Percentiles rank a stretch among this genome's conserved stretches.
These are phyloP conservation scores for Phytophthora vignae DNA, from an alignment of 352 stramenopile genomes.

Conservation along the genomic window DNA sequence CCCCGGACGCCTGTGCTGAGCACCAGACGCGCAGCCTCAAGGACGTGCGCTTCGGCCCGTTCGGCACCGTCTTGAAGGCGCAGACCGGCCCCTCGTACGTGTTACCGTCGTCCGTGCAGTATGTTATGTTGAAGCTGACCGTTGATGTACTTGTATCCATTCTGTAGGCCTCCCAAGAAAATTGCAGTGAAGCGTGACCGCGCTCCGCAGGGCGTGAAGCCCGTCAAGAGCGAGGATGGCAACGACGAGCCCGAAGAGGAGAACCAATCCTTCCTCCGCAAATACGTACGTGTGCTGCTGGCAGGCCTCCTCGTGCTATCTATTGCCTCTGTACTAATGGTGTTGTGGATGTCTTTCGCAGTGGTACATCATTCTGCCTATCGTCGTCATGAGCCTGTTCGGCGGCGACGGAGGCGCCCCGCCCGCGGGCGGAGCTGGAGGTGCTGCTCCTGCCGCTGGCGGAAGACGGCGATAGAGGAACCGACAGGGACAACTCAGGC, in stretches of 20 bases:
- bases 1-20: constrained; percentile 46
- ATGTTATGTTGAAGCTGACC: not conserved
- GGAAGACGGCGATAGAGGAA: constrained; percentile 43
- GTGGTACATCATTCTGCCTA: constrained; percentile 89
- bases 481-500: constrained; percentile 13
- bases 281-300: constrained; percentile 72
- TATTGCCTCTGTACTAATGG: constrained; percentile 8
- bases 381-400: constrained; percentile 81
- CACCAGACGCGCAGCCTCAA: constrained; percentile 69
- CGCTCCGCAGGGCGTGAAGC: constrained; percentile 76
- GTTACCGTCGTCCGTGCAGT: not conserved
- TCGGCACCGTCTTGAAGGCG: constrained; percentile 64
- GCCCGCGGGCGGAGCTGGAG: constrained; percentile 43
- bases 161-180: constrained; percentile 66
- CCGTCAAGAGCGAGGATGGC: constrained; percentile 66
- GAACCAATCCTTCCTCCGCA: constrained; percentile 81
- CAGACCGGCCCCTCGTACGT: constrained; percentile 74
- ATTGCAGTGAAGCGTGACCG: constrained; percentile 66
- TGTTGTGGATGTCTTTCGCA: constrained; percentile 30
- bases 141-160: not conserved
- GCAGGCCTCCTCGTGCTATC: not conserved
- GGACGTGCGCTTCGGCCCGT: constrained; percentile 64
- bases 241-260: constrained; percentile 69
- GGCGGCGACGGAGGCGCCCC: constrained; percentile 57
- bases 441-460: constrained; percentile 30